phyloP scores from a whole-genome alignment of 2,329 filamentous ascomycete species.

The Curvularia sp. region DNA sequence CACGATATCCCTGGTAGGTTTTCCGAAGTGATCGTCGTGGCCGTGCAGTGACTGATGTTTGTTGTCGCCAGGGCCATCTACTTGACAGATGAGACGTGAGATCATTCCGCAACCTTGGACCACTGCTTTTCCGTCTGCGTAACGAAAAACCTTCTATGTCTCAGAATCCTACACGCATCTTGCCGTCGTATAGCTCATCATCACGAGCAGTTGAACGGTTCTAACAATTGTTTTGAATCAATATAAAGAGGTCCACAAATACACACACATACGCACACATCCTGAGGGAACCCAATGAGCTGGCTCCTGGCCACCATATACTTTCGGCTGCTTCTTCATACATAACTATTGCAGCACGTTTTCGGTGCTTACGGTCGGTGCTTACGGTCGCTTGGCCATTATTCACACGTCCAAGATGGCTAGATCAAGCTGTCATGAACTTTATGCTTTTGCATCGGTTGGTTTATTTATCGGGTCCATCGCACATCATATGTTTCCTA shows the following conservation, averaged over 20 bases:
- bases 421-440: not conserved
- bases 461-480: not conserved
- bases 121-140: slow-evolving; percentile 22
- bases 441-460: not conserved
- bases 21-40: slow-evolving; percentile 6
- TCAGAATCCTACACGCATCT: slow-evolving; percentile 13
- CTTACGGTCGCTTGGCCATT: slow-evolving; percentile 4
- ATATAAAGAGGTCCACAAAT: slow-evolving; percentile 18
- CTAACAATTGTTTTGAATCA: slow-evolving; percentile 26
- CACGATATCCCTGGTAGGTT: slow-evolving; percentile 35
- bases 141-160: slow-evolving; percentile 7
- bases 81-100: slow-evolving; percentile 17
- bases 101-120: slow-evolving; percentile 25
- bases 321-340: slow-evolving; percentile 1
- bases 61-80: slow-evolving; percentile 14
- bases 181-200: slow-evolving; percentile 8
- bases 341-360: not conserved
- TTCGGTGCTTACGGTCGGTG: slow-evolving; percentile 1
- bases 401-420: not conserved
- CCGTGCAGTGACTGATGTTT: slow-evolving; percentile 11
- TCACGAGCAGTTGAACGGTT: slow-evolving; percentile 12
- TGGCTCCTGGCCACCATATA: slow-evolving; percentile 1
- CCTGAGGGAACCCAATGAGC: slow-evolving; percentile 2
- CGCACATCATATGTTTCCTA: not conserved
- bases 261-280: not conserved